Percentiles rank a stretch among this genome's conserved stretches.
Evolutionary conservation across 108 stramenopile genomes (phyloP).

Genomic region (Cyclostephanos invisitatus): DNA sequence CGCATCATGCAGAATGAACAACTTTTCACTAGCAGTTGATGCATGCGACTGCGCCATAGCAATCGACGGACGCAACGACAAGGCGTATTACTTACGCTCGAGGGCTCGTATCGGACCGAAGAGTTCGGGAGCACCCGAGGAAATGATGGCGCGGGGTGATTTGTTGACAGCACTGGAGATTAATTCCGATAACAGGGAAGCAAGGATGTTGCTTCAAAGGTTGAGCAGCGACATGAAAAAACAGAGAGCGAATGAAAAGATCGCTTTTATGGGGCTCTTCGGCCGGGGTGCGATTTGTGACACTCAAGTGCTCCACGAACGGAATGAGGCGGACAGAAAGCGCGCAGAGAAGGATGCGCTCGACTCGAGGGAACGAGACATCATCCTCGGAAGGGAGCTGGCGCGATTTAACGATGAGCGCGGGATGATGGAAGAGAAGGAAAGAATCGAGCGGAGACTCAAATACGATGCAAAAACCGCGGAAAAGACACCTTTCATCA

Average conservation of each 20-base stretch:
- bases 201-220: slow-evolving; percentile 17
- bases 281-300: slow-evolving; percentile 45
- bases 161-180: slow-evolving; percentile 25
- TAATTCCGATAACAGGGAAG: slow-evolving; percentile 30
- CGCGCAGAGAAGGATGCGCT: slow-evolving; percentile 1
- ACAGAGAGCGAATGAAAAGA: slow-evolving; percentile 35
- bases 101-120: slow-evolving; percentile 35
- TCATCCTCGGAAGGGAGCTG: slow-evolving; percentile 22
- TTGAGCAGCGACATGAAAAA: slow-evolving; percentile 6
- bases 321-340: slow-evolving; percentile 9
- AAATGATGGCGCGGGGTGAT: slow-evolving; percentile 40
- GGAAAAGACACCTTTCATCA: neutral
- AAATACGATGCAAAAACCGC: slow-evolving; percentile 2
- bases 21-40: slow-evolving; percentile 26
- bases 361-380: slow-evolving; percentile 17
- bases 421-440: slow-evolving; percentile 33
- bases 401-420: slow-evolving; percentile 28
- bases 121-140: slow-evolving; percentile 38
- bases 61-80: slow-evolving; percentile 32
- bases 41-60: slow-evolving; percentile 49
- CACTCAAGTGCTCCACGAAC: slow-evolving; percentile 22
- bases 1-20: slow-evolving; percentile 17
- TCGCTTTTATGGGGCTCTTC: slow-evolving; percentile 43
- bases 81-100: slow-evolving; percentile 43
- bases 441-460: slow-evolving; percentile 23